These are phyloP conservation scores for Madurella mycetomatis DNA, from an alignment of 2,329 filamentous ascomycete genomes.

Conservation along the genomic window DNA sequence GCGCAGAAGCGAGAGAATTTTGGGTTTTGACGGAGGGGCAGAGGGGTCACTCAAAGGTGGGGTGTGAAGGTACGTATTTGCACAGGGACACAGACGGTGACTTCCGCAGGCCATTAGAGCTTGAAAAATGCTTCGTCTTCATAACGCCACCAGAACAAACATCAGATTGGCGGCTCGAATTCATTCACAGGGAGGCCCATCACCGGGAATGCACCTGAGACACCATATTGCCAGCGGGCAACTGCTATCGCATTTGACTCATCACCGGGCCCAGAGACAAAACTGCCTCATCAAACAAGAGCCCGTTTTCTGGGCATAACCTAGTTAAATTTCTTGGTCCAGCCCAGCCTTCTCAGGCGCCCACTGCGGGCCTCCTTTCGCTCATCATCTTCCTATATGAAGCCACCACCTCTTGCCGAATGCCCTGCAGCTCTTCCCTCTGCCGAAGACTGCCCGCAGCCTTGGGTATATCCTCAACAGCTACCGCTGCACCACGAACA, in stretches of 20 bases:
- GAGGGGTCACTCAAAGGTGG: conserved; percentile 13
- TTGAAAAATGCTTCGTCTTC: too few relatives aligned
- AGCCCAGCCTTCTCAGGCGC: neutral
- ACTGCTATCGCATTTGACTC: too few relatives aligned
- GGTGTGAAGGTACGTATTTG: conserved; percentile 6
- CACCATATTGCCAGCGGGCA: too few relatives aligned
- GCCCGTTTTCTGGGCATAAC: neutral
- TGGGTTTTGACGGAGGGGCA: conserved; percentile 4
- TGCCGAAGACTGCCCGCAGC: conserved; percentile 65
- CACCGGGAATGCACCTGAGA: too few relatives aligned
- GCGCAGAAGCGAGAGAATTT: conserved; percentile 7
- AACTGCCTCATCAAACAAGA: too few relatives aligned
- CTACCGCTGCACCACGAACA: conserved; percentile 58
- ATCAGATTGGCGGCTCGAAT: too few relatives aligned
- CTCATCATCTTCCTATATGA: conserved; percentile 69
- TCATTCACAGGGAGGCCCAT: too few relatives aligned
- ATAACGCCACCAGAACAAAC: too few relatives aligned
- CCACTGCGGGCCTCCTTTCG: conserved; percentile 37
- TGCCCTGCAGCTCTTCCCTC: conserved; percentile 67
- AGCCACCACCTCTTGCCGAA: conserved; percentile 67
- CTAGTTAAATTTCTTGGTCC: neutral
- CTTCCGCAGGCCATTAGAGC: too few relatives aligned
- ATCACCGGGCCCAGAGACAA: too few relatives aligned
- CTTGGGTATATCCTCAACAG: conserved; percentile 65
- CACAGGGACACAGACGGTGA: too few relatives aligned